These are phyloP conservation scores for Mimosa pudica DNA, from an alignment of 306 rosid genomes.

Conservation along the genomic window DNA sequence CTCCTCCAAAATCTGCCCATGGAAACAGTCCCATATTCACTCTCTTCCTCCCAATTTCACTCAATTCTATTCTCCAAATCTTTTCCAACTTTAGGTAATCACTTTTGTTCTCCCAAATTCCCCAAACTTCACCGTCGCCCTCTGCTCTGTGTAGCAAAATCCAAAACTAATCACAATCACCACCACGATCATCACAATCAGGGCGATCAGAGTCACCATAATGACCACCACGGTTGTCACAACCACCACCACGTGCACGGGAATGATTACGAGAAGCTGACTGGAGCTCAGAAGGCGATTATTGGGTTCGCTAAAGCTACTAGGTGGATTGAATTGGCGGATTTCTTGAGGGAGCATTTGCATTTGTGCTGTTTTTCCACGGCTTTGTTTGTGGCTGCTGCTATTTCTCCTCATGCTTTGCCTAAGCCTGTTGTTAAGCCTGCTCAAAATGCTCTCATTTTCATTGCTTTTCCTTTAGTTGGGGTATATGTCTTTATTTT, in stretches of 20 bases:
- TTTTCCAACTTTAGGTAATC: constrained; percentile 39
- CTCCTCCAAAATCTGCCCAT: constrained; percentile 38
- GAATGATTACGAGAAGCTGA: constrained; percentile 48
- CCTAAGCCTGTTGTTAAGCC: constrained; percentile 61
- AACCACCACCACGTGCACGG: constrained; percentile 52
- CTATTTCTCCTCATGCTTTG: constrained; percentile 73
- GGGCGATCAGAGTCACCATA: constrained; percentile 12
- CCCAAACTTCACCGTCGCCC: constrained; percentile 41
- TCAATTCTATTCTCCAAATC: constrained; percentile 46
- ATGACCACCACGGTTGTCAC: constrained; percentile 25
- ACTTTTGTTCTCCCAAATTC: constrained; percentile 36
- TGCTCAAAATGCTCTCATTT: constrained; percentile 67
- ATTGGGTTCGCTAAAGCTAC: constrained; percentile 72
- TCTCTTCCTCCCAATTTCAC: constrained; percentile 40
- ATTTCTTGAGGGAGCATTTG: constrained; percentile 77
- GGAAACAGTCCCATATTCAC: constrained; percentile 57
- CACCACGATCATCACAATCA: constrained; percentile 44
- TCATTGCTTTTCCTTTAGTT: constrained; percentile 78
- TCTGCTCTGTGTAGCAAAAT: constrained; percentile 40
- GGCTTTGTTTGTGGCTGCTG: constrained; percentile 72
- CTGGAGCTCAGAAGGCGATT: constrained; percentile 64
- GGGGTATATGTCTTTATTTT: constrained; percentile 51
- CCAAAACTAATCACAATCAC: constrained; percentile 46
- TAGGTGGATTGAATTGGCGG: constrained; percentile 78
- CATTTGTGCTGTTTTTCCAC: constrained; percentile 81